A percentile compares a stretch with the other conserved stretches of the same genome.
phyloP scores from a whole-genome alignment of 805 yeast genomes.

The Monosporozyma yasuniensis region DNA sequence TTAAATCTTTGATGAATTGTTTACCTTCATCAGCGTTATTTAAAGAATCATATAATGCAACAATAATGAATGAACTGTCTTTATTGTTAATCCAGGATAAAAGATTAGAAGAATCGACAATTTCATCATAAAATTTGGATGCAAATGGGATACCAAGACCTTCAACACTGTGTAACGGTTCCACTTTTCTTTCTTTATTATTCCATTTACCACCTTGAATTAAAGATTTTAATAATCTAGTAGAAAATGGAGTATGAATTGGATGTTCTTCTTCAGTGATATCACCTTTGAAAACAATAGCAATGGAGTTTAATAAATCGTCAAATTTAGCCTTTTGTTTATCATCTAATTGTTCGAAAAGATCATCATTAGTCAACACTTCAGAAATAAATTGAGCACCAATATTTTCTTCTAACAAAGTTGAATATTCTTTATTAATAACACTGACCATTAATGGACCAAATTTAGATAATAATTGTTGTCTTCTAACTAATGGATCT shows the following conservation, averaged over 20 bases:
- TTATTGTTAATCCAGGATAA: slow-evolving; percentile 60
- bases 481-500: slow-evolving; percentile 66
- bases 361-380: slow-evolving; percentile 49
- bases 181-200: slow-evolving; percentile 46
- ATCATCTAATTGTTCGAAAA: slow-evolving; percentile 32
- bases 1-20: slow-evolving; percentile 45
- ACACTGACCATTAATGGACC: slow-evolving; percentile 55
- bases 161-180: slow-evolving; percentile 35
- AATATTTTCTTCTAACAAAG: slow-evolving; percentile 54
- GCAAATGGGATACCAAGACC: slow-evolving; percentile 57
- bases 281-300: slow-evolving; percentile 57
- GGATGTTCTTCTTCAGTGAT: slow-evolving; percentile 58
- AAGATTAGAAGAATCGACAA: slow-evolving; percentile 43
- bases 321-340: slow-evolving; percentile 32
- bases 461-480: slow-evolving; percentile 56
- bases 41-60: slow-evolving; percentile 66
- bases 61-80: slow-evolving; percentile 71
- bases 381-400: slow-evolving; percentile 83
- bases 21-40: slow-evolving; percentile 38
- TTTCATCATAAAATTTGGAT: slow-evolving; percentile 40
- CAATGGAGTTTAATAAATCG: slow-evolving; percentile 46
- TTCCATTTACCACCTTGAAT: slow-evolving; percentile 85
- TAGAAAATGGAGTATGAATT: slow-evolving; percentile 59
- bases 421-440: slow-evolving; percentile 41
- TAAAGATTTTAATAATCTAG: slow-evolving; percentile 64